Evolutionary conservation across 176 grass and related monocot genomes (phyloP), one percentile per base, ranked within the genome.

Genomic region (Otatea glauca): DNA sequence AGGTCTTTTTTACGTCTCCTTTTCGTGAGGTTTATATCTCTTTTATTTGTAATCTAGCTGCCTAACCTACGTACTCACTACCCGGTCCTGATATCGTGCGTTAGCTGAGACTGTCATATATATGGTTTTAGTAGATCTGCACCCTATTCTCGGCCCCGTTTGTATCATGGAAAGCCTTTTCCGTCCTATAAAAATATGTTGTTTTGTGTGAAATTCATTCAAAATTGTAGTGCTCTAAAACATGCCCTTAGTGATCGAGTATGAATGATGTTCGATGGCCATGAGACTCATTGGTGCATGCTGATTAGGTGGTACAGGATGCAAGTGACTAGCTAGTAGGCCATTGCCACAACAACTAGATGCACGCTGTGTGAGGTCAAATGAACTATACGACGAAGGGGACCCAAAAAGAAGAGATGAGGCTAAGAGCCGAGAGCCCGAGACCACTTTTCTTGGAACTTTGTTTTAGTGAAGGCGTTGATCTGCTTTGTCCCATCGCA

Each of bases 381-480:
- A 18, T 8, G 11, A 70, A 20, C 50, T 29, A 53, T 39, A 24
- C 11, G 42, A 13, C 13, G 18, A 5, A 48, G n/a, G 38, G 54
- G 39, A 8, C 15, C 21, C 41, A 38, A 68, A 10, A 59, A 55
- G 39, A 6, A 39, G 2, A 54, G n/a, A 9, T 16, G 7, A 32
- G 25, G 62, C 61, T 83, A 70, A 65, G 20, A 45, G 21, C n/a
- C n/a, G n/a, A n/a, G n/a, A n/a, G n/a, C n/a, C 1, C 27, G 32
- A 37, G 37, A 14, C 11, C 21, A 25, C 50, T 81, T 89, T 89
- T 70, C 75, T 89, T 80, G 67, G 76, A 78, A 75, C 81, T n/a
- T 89, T 89, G 82, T 81, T 80, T 69, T 75, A 56, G 70, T 24
- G 44, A 45, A 83, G 5, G 38, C 5, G 38, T 7, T 41, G 5